phyloP scores from a whole-genome alignment of 2,329 filamentous ascomycete species.

The Apiospora marii region DNA sequence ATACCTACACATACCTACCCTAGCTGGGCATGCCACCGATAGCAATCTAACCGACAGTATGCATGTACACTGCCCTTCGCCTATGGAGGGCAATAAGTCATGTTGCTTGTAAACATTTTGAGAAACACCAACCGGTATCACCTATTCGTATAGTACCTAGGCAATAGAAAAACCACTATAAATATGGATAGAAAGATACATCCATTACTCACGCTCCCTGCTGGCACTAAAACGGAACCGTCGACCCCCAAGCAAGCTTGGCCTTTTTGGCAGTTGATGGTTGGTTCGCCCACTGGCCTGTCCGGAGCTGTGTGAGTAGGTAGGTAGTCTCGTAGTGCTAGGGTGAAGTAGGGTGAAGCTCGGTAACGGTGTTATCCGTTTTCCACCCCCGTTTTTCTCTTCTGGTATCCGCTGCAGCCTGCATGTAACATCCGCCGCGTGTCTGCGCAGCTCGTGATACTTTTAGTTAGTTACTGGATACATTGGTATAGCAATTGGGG shows the following conservation, averaged over 20 bases:
- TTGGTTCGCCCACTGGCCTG: not conserved
- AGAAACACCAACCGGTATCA: not conserved
- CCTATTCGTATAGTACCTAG: not conserved
- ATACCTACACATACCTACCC: not conserved
- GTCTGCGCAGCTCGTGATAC: slow-evolving; percentile 9
- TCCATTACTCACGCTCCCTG: not conserved
- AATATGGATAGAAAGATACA: not conserved
- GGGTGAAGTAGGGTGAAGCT: slow-evolving; percentile 9
- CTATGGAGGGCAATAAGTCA: not conserved
- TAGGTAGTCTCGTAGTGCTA: not conserved
- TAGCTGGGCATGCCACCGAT: not conserved
- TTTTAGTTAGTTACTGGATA: not conserved
- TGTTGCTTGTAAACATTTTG: not conserved
- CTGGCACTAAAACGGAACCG: not conserved
- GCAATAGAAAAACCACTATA: not conserved
- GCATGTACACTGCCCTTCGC: not conserved
- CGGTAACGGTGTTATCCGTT: slow-evolving; percentile 20
- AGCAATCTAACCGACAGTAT: not conserved
- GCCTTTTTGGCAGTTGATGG: not conserved
- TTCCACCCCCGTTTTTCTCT: slow-evolving; percentile 3
- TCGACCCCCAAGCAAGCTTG: not conserved
- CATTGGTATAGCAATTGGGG: not conserved
- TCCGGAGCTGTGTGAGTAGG: not conserved
- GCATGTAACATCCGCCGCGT: slow-evolving; percentile 20
- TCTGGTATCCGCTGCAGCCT: slow-evolving; percentile 5